Base-by-base conservation (phyloP, 768 basidiomycete species). In the Agrocybe pediades region DNA sequence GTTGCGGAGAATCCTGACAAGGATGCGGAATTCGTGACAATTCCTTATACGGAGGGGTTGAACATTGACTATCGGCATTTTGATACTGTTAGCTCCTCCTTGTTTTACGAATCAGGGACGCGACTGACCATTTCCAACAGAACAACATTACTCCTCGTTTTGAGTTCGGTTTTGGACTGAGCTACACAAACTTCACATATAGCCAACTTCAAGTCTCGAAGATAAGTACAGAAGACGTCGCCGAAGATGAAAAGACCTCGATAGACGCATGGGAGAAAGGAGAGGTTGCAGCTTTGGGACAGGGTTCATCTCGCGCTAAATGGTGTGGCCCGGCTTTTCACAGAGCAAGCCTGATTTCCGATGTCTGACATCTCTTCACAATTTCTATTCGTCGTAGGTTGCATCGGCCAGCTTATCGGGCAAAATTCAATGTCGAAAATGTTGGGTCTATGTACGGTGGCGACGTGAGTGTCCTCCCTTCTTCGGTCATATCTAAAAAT, bases 161-260 rank as follows among this genome's bases (percentile, higher is more conserved):
- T 63, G 90, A 92, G 64, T 98, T 98, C 66, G 95, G 95, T 4
- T 95, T 86, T 65, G 95, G 95, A 0, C 67, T 95, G 63, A 89
- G 86, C 51, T 98, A 97, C 73, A 88, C 95, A 33, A 79, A 71
- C 2, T 98, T 95, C 68, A 69, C 79, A 26, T 95, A 92, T 67
- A 82, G 77, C 40, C 71, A 79, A 26, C 71, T 95, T 9, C 58
- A 74, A 2, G 69, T 90, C 27, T 65, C 64, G 15, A 71, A 74
- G 50, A 66, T 88, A 3, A 63, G 19, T 8, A 53, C 59, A 16
- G 71, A 77, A n/a, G n/a, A n/a, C n/a, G 71, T 68, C 2, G 68
- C 74, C 9, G 68, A 76, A 17, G 63, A 77, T 0, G 68, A 69
- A 9, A 65, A 71, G 23, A 55, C 61, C 19, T 68, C 78, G 51